Evolutionary conservation across 352 stramenopile genomes (phyloP).

Genomic region (Blastocystis sp.): DNA sequence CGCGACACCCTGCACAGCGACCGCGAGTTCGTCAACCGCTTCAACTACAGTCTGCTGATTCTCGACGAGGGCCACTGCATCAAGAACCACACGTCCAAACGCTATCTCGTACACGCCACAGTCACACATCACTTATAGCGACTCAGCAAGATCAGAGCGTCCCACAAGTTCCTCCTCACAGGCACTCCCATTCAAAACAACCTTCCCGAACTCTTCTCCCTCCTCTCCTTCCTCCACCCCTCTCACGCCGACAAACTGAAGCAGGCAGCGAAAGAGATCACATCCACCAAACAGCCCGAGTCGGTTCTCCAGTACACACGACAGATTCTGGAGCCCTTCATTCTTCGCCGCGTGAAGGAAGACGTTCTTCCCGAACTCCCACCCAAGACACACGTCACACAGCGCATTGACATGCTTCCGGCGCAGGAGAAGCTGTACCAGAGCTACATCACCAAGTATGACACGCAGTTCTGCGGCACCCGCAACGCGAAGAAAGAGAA

Average conservation of each 20-base stretch:
- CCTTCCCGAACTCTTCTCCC: conserved; percentile 96
- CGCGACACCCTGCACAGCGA: conserved; percentile 84
- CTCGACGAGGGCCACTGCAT: conserved; percentile 99
- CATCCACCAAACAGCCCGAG: neutral
- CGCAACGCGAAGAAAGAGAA: neutral
- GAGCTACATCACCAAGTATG: neutral
- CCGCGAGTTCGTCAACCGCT: conserved; percentile 82
- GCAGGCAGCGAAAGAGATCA: neutral
- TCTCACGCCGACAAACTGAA: neutral
- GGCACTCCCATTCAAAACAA: conserved; percentile 97
- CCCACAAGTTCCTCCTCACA: conserved; percentile 86
- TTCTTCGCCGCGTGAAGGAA: conserved; percentile 29
- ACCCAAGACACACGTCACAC: neutral
- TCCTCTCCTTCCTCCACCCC: conserved; percentile 97
- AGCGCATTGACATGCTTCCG: neutral
- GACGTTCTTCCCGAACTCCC: conserved; percentile 9
- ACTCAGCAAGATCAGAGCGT: conserved; percentile 79
- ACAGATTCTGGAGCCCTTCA: conserved; percentile 34
- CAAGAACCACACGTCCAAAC: conserved; percentile 95
- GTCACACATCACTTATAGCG: conserved; percentile 80
- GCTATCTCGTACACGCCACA: neutral
- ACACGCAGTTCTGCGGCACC: neutral
- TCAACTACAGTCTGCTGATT: conserved; percentile 93
- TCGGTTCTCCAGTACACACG: neutral
- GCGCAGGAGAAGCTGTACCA: conserved; percentile 15